phyloP scores from a whole-genome alignment of 371 early-diverging fungal species.

The Mortierella sp. region DNA sequence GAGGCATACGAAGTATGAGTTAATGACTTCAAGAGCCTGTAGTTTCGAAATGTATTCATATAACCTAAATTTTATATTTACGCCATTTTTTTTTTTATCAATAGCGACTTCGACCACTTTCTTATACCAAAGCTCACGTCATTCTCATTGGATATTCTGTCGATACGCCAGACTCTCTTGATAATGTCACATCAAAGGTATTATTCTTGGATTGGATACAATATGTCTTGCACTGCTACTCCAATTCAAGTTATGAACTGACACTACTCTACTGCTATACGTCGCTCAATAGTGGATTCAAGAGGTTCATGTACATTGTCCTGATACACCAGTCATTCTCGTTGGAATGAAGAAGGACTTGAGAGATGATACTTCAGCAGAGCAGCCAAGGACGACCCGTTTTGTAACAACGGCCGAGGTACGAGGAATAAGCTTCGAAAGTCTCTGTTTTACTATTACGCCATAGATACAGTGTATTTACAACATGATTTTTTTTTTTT shows the following conservation, averaged over 20 bases:
- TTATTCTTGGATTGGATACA: not conserved
- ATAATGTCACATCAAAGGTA: slow-evolving; percentile 86
- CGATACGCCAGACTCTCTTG: slow-evolving; percentile 89
- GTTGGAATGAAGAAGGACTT: slow-evolving; percentile 85
- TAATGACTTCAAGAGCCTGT: not conserved
- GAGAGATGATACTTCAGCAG: slow-evolving; percentile 70
- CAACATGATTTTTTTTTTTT: not conserved
- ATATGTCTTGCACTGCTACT: not conserved
- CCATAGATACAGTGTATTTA: not conserved
- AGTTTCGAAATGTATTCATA: not conserved
- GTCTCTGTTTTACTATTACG: slow-evolving; percentile 2
- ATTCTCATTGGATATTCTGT: slow-evolving; percentile 89
- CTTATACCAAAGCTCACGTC: slow-evolving; percentile 93
- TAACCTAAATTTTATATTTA: not conserved
- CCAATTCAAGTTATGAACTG: not conserved
- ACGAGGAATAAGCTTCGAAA: not conserved
- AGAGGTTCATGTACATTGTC: slow-evolving; percentile 79
- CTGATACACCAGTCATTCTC: slow-evolving; percentile 78
- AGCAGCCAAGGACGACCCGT: slow-evolving; percentile 32
- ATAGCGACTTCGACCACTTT: slow-evolving; percentile 91
- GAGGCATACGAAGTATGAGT: slow-evolving; percentile 83
- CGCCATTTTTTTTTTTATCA: slow-evolving; percentile 54
- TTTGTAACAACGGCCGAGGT: slow-evolving; percentile 39
- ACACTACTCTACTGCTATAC: not conserved
- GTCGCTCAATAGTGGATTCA: slow-evolving; percentile 72